A percentile compares a stretch with the other conserved stretches of the same genome.
Conservation (phyloP, 495 filamentous ascomycete species). For the Aspergillus sparsus region DNA sequence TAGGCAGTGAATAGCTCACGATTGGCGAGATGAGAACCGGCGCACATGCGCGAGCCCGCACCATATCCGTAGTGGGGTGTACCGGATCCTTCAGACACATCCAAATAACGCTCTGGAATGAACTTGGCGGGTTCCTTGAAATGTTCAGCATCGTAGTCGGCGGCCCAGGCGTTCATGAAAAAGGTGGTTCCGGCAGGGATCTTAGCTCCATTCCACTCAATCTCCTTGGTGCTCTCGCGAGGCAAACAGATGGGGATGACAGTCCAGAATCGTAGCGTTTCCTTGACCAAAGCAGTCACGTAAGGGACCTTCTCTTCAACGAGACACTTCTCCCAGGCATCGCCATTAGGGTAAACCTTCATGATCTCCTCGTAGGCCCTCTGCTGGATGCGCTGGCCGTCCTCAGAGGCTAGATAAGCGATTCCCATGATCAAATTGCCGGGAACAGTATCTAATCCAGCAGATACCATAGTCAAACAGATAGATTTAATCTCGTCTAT, state of each 20-base stretch:
- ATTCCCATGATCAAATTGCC: slow-evolving; percentile 71
- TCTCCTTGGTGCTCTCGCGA: slow-evolving; percentile 63
- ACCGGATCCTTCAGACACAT: slow-evolving; percentile 53
- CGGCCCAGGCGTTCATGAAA: slow-evolving; percentile 72
- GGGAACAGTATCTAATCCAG: slow-evolving; percentile 68
- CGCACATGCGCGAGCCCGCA: slow-evolving; percentile 70
- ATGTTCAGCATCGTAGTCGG: slow-evolving; percentile 66
- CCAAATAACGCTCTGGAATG: slow-evolving; percentile 66
- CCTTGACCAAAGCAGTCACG: slow-evolving; percentile 67
- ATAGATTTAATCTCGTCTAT: slow-evolving; percentile 69
- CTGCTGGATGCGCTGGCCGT: slow-evolving; percentile 64
- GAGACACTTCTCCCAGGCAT: slow-evolving; percentile 66
- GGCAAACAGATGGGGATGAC: slow-evolving; percentile 75
- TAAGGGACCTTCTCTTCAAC: slow-evolving; percentile 71
- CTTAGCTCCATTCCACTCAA: slow-evolving; percentile 56
- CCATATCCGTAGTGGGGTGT: slow-evolving; percentile 73
- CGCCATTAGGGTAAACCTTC: slow-evolving; percentile 61
- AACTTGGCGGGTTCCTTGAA: slow-evolving; percentile 62
- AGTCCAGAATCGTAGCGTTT: slow-evolving; percentile 69
- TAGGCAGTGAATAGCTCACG: slow-evolving; percentile 69
- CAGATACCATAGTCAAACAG: slow-evolving; percentile 74
- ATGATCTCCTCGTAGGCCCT: slow-evolving; percentile 65
- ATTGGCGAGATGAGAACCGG: slow-evolving; percentile 69
- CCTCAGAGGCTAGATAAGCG: slow-evolving; percentile 63
- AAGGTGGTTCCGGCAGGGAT: slow-evolving; percentile 68